Base-by-base conservation (phyloP, 179 eudicot genomes). In the Spinacia oleracea region DNA sequence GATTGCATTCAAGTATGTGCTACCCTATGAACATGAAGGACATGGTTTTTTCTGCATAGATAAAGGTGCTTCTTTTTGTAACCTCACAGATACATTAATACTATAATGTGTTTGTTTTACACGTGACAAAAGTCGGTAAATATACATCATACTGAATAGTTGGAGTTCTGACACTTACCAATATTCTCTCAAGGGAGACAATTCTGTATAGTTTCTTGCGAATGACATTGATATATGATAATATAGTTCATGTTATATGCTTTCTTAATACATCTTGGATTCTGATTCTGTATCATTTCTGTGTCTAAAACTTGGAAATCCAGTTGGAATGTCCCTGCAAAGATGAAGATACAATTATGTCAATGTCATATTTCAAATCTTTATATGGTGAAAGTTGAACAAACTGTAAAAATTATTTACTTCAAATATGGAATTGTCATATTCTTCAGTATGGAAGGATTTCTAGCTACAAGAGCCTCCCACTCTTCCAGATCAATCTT, bases 1-100 rank as follows among this genome's bases (percentile, higher is more conserved):
- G 96, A 71, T 69, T 89, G 84, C 92, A 92, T 77, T 74, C 92
- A 25, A 84, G 62, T 12, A 92, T 94, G 83, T 94, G 98, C 80
- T 92, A 92, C 79, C 98, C 98, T 75, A 88, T 84, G 88, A 87
- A 88, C 84, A 76, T 92, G 91, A 84, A 81, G 82, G 88, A 89
- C 63, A 84, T 94, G 91, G 42, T 89, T 58, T 27, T 77, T 29
- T 32, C 53, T 43, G 67, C 58, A 59, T 10, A 45, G 18, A 42
- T 23, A 69, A 38, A 67, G 31, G 50, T 9, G 46, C 45, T 35
- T 66, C 6, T 66, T 20, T 42, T 23, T 23, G 51, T 23, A 68
- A 40, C 8, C 72, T 35, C 25, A 38, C n/a, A 34, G 38, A 18
- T 31, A 20, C 3, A 32, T 20, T 7, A 11, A 27, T 60, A 60